Evolutionary conservation across 108 stramenopile genomes (phyloP).

Genomic region (Skeletonema potamos): DNA sequence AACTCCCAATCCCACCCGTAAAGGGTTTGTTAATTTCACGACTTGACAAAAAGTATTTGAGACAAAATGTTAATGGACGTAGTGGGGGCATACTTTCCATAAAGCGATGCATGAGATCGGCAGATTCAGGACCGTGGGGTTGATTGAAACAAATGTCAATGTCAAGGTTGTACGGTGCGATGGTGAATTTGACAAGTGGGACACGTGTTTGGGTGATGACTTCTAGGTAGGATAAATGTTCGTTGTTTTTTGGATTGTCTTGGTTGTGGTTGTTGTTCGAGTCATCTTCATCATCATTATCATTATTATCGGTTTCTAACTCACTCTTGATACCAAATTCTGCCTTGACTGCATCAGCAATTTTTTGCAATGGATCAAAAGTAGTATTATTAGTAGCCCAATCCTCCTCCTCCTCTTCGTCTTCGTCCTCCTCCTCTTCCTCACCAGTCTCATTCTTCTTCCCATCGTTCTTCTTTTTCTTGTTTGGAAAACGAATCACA

Average conservation of each 20-base stretch:
- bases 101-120: slow-evolving; percentile 74
- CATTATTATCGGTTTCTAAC: slow-evolving; percentile 6
- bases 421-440: slow-evolving; percentile 2
- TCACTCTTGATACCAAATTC: slow-evolving; percentile 46
- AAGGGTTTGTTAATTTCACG: slow-evolving; percentile 93
- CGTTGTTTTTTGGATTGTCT: slow-evolving; percentile 18
- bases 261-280: not conserved
- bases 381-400: not conserved
- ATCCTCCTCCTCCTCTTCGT: slow-evolving; percentile 9
- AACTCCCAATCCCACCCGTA: slow-evolving; percentile 93
- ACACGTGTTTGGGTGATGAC: slow-evolving; percentile 88
- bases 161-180: slow-evolving; percentile 71
- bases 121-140: slow-evolving; percentile 67
- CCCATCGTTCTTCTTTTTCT: slow-evolving; percentile 5
- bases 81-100: slow-evolving; percentile 84
- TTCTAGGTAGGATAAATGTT: slow-evolving; percentile 81
- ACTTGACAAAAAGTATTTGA: slow-evolving; percentile 92
- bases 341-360: slow-evolving; percentile 60
- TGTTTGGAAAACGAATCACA: slow-evolving; percentile 50
- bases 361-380: slow-evolving; percentile 47
- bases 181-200: slow-evolving; percentile 94
- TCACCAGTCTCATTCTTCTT: too few species aligned
- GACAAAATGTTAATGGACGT: slow-evolving; percentile 89
- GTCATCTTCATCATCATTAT: not conserved
- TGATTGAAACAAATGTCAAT: slow-evolving; percentile 92